Conservation (phyloP, 2,329 filamentous ascomycete species). For the Diaporthe nobilis region DNA sequence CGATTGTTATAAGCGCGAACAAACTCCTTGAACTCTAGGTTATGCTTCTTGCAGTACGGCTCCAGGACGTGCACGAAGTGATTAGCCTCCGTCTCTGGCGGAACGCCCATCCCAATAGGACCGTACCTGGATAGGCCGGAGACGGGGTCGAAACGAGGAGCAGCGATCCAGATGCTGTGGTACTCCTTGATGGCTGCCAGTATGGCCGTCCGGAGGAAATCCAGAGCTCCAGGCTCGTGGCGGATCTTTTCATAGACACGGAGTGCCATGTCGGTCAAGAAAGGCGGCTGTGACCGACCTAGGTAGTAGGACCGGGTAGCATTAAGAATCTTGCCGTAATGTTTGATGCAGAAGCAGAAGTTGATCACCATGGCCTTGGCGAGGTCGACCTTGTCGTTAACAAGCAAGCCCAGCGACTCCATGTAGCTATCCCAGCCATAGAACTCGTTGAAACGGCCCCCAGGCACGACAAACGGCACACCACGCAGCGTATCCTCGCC, state of each 20-base stretch:
- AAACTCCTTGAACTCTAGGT: slow-evolving; percentile 86
- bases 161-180: slow-evolving; percentile 86
- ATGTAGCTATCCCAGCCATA: slow-evolving; percentile 99
- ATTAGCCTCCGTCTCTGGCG: slow-evolving; percentile 89
- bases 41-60: slow-evolving; percentile 87
- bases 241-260: slow-evolving; percentile 95
- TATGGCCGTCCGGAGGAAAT: slow-evolving; percentile 85
- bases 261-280: slow-evolving; percentile 96
- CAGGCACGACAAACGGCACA: slow-evolving; percentile 95
- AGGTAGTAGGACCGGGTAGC: slow-evolving; percentile 97
- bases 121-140: slow-evolving; percentile 89
- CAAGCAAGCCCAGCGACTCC: slow-evolving; percentile 90
- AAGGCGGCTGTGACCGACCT: slow-evolving; percentile 92
- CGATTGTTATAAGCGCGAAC: slow-evolving; percentile 89
- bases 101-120: slow-evolving; percentile 86
- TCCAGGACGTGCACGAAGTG: slow-evolving; percentile 88
- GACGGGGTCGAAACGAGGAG: slow-evolving; percentile 82
- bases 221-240: slow-evolving; percentile 82
- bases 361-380: slow-evolving; percentile 96
- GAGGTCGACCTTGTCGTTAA: slow-evolving; percentile 87
- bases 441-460: slow-evolving; percentile 96
- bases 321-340: slow-evolving; percentile 98
- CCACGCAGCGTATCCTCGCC: slow-evolving; percentile 81
- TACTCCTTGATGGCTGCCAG: slow-evolving; percentile 98
- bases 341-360: slow-evolving; percentile 98